Evolutionary conservation across 148 eudicot species (phyloP).

Genomic region (Amaranthus hypochondriacus): DNA sequence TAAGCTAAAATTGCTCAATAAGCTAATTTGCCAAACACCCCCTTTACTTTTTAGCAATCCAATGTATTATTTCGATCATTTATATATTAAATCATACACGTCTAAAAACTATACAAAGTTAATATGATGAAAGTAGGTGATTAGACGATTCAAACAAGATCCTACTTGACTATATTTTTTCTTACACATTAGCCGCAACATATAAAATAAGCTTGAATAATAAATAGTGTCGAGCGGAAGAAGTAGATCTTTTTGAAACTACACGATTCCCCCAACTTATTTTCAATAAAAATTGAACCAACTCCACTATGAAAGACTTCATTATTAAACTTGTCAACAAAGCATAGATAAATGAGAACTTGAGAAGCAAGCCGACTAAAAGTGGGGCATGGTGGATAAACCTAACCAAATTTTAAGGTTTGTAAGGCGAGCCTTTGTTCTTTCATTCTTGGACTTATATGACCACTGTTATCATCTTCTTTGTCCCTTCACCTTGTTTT

Average conservation of each 20-base stretch:
- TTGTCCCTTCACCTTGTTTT: background rate
- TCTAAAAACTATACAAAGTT: too few species aligned
- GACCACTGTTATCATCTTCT: background rate
- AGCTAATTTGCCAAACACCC: too few species aligned
- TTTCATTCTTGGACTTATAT: slow-evolving; percentile 8
- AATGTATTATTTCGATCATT: too few species aligned
- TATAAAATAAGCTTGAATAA: too few species aligned
- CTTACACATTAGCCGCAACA: too few species aligned
- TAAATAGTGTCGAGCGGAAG: too few species aligned
- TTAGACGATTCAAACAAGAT: too few species aligned
- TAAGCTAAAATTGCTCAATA: too few species aligned
- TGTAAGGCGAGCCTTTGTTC: slow-evolving; percentile 3
- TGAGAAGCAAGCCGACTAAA: background rate
- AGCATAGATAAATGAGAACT: slow-evolving; percentile 13
- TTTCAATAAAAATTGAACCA: background rate
- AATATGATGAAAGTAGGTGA: too few species aligned
- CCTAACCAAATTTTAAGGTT: background rate
- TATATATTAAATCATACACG: too few species aligned
- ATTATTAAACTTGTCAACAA: slow-evolving; percentile 22
- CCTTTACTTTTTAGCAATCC: too few species aligned
- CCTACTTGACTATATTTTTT: too few species aligned
- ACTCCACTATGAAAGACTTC: slow-evolving; percentile 1
- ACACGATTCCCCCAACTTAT: slow-evolving; percentile 9
- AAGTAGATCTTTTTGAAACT: background rate
- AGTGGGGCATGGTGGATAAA: background rate